Percentiles rank a stretch among this genome's conserved stretches.
phyloP scores from a whole-genome alignment of 176 grass and related monocot genomes.

The Aegilops longissima region DNA sequence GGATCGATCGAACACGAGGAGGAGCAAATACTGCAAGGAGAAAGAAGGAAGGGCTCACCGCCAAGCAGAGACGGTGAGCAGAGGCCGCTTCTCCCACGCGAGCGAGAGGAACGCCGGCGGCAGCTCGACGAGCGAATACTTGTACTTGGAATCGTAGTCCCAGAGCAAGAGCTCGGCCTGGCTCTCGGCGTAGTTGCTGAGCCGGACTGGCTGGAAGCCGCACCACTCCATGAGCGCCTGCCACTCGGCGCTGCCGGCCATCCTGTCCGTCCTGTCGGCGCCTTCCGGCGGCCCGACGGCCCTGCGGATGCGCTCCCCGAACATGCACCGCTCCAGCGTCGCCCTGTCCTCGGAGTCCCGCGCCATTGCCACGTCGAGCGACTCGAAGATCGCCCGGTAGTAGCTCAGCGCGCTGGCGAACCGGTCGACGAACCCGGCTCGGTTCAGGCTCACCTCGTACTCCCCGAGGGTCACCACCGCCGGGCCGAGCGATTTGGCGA shows the following conservation, averaged over 20 bases:
- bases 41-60: constrained; percentile 35
- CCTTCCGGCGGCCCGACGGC: constrained; percentile 59
- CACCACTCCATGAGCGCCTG: constrained; percentile 63
- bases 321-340: constrained; percentile 70
- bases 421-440: constrained; percentile 54
- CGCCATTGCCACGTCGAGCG: constrained; percentile 76
- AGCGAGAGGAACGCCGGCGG: constrained; percentile 65
- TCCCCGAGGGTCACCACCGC: constrained; percentile 80
- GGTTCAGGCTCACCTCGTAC: constrained; percentile 80
- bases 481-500: constrained; percentile 69
- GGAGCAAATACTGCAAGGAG: not conserved
- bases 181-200: constrained; percentile 92
- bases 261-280: constrained; percentile 56
- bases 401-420: constrained; percentile 75
- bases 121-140: constrained; percentile 69
- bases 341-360: constrained; percentile 63
- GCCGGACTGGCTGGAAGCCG: constrained; percentile 54
- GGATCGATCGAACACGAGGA: not conserved
- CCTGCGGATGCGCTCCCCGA: constrained; percentile 66
- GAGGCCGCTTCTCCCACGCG: constrained; percentile 68
- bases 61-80: constrained; percentile 95
- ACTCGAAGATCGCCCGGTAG: constrained; percentile 79
- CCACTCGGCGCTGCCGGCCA: constrained; percentile 73
- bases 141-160: constrained; percentile 85
- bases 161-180: constrained; percentile 93